A percentile compares a stretch with the other conserved stretches of the same genome.
Conservation (phyloP, 2,329 filamentous ascomycete species). For the Cladophialophora yegresii region DNA sequence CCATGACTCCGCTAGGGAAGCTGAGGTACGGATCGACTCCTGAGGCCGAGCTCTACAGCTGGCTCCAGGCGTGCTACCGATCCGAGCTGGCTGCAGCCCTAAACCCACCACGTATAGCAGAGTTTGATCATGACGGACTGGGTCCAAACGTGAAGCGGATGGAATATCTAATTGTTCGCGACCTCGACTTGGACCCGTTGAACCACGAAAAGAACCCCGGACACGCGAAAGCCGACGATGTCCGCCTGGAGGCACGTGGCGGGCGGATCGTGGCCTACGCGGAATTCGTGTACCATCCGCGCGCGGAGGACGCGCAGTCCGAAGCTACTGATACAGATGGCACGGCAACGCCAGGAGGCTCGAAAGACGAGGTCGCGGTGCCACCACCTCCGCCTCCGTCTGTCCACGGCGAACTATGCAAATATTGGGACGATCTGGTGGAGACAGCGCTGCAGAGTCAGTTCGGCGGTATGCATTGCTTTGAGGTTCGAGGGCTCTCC, state of each 20-base stretch:
- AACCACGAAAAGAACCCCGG: background rate
- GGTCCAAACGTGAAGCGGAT: slow-evolving; percentile 9
- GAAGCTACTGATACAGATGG: background rate
- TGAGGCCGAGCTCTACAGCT: slow-evolving; percentile 9
- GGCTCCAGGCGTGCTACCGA: slow-evolving; percentile 12
- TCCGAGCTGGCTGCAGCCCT: slow-evolving; percentile 7
- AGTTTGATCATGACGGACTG: slow-evolving; percentile 6
- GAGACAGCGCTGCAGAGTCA: slow-evolving; percentile 11
- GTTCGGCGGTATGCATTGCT: slow-evolving; percentile 22
- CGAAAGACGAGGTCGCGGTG: background rate
- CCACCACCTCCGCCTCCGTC: slow-evolving; percentile 4
- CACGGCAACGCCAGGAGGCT: background rate
- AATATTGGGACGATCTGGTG: slow-evolving; percentile 17
- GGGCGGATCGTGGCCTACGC: slow-evolving; percentile 19
- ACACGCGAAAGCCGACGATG: background rate
- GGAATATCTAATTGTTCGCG: slow-evolving; percentile 17
- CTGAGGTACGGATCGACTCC: slow-evolving; percentile 15
- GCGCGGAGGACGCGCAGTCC: background rate
- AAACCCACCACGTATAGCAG: slow-evolving; percentile 12
- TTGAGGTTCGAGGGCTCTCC: slow-evolving; percentile 19
- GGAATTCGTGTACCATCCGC: slow-evolving; percentile 24
- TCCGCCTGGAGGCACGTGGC: background rate
- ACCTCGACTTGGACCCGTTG: slow-evolving; percentile 16
- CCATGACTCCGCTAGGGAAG: slow-evolving; percentile 13
- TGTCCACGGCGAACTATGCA: slow-evolving; percentile 11